A percentile compares a stretch with the other conserved stretches of the same genome.
phyloP scores from a whole-genome alignment of 257 asterid genomes.

The Solanum lycopersicoides region DNA sequence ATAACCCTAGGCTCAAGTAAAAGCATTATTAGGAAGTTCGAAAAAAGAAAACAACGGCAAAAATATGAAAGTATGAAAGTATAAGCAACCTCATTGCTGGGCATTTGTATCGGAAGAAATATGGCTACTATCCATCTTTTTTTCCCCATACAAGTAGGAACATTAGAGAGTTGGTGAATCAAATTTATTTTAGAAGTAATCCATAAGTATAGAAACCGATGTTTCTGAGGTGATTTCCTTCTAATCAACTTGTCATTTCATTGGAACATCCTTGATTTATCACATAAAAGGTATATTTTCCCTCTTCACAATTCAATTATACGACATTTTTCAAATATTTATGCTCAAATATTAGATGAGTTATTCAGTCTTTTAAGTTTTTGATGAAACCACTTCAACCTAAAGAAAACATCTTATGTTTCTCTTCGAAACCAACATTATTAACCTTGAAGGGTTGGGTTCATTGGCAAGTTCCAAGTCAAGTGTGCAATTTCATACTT shows the following conservation, averaged over 20 bases:
- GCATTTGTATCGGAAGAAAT: neutral
- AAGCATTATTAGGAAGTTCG: neutral
- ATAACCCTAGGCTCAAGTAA: neutral
- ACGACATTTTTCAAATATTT: neutral
- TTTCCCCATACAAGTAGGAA: neutral
- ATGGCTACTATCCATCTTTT: neutral
- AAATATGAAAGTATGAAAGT: neutral
- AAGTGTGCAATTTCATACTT: neutral
- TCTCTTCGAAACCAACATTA: neutral
- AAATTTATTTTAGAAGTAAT: neutral
- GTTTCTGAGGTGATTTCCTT: neutral
- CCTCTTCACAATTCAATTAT: neutral
- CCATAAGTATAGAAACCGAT: neutral
- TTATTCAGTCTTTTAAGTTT: neutral
- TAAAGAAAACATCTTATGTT: neutral
- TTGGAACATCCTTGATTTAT: neutral
- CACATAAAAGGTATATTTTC: neutral
- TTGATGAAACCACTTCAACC: neutral
- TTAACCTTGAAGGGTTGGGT: neutral
- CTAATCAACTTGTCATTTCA: neutral
- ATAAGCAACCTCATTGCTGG: neutral
- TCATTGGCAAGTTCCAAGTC: neutral
- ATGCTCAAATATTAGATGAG: neutral
- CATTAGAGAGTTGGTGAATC: neutral
- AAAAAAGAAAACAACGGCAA: neutral